These are phyloP conservation scores for Salix caprea DNA, from an alignment of 345 rosid species.

Conservation along the genomic window DNA sequence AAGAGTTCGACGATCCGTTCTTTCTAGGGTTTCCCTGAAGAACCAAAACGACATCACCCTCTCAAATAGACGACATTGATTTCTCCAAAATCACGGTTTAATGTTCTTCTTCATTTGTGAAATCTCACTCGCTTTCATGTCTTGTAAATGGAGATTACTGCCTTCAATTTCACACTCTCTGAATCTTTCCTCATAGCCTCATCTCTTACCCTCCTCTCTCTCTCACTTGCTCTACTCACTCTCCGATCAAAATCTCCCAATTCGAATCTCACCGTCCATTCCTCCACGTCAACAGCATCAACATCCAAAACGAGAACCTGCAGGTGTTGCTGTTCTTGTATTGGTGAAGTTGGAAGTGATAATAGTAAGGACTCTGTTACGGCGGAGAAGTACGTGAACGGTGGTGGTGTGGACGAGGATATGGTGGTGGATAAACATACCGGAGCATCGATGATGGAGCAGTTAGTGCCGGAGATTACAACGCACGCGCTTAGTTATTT, in stretches of 20 bases:
- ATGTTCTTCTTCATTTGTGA: slow-evolving; percentile 18
- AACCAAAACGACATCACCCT: neutral
- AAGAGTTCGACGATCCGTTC: neutral
- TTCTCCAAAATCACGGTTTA: slow-evolving; percentile 32
- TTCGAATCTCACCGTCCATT: slow-evolving; percentile 7
- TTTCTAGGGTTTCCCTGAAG: neutral
- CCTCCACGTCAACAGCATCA: neutral
- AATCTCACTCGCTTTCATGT: slow-evolving; percentile 43
- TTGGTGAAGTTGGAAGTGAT: neutral
- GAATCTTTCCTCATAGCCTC: slow-evolving; percentile 44
- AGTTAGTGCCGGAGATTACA: slow-evolving; percentile 95
- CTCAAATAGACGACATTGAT: neutral
- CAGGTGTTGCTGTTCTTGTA: slow-evolving; percentile 32
- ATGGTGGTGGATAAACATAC: slow-evolving; percentile 53
- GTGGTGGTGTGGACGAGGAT: slow-evolving; percentile 24
- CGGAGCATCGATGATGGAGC: slow-evolving; percentile 99
- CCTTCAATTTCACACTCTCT: slow-evolving; percentile 28
- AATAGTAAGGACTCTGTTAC: neutral
- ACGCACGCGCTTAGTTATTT: slow-evolving; percentile 96
- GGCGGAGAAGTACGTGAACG: slow-evolving; percentile 8
- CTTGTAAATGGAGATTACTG: slow-evolving; percentile 55
- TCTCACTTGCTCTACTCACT: slow-evolving; percentile 36
- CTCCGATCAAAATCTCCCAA: slow-evolving; percentile 40
- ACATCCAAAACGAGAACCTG: slow-evolving; percentile 7
- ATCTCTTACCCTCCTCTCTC: slow-evolving; percentile 40